Percentiles rank a stretch among this genome's conserved stretches.
Conservation (phyloP, 176 grass and related monocot genomes). For the Otatea glauca region DNA sequence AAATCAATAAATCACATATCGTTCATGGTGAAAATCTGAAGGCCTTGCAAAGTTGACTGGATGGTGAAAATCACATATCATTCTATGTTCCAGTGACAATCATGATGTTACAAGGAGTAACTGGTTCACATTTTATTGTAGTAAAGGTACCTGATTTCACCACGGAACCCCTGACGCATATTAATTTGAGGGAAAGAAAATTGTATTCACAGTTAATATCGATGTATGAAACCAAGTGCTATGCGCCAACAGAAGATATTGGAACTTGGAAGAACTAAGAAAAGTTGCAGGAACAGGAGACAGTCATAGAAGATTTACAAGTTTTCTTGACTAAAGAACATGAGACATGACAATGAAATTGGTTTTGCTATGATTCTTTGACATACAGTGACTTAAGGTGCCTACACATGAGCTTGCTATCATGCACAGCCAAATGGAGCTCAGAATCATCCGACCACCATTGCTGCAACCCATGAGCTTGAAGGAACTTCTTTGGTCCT, state of each 20-base stretch:
- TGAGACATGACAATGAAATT: not conserved
- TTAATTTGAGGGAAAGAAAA: not conserved
- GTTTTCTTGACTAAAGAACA: slow-evolving; percentile 10
- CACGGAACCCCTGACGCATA: not conserved
- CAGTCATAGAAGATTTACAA: not conserved
- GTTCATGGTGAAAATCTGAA: not conserved
- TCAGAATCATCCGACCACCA: slow-evolving; percentile 87
- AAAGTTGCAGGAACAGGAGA: not conserved
- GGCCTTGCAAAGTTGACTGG: not conserved
- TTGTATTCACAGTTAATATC: not conserved
- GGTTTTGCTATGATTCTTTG: slow-evolving; percentile 38
- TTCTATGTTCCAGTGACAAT: too few species aligned
- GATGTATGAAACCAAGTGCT: not conserved
- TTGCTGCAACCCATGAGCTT: slow-evolving; percentile 88
- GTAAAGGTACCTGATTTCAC: not conserved
- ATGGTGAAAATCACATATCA: not conserved
- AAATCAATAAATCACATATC: not conserved
- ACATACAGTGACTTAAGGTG: slow-evolving; percentile 80
- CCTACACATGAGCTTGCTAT: slow-evolving; percentile 77
- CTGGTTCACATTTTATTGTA: not conserved
- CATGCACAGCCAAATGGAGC: slow-evolving; percentile 60
- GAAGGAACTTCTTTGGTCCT: slow-evolving; percentile 72
- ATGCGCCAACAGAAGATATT: not conserved
- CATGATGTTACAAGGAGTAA: not conserved
- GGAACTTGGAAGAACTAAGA: not conserved